These are phyloP conservation scores for Kandelia obovata DNA, from an alignment of 345 rosid genomes.

Conservation along the genomic window DNA sequence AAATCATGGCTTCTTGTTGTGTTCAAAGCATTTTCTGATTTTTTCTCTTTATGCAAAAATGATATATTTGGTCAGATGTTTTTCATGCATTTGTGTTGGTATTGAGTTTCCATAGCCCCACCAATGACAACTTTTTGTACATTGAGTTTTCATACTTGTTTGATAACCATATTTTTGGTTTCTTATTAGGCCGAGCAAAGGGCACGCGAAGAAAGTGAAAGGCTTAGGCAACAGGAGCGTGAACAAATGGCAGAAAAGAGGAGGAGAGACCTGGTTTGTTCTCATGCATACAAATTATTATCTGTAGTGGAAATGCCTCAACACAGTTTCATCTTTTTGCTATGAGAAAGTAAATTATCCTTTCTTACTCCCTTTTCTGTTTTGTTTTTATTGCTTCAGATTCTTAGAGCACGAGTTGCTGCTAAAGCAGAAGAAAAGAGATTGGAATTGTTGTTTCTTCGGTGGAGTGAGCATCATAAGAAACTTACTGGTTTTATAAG, in stretches of 20 bases:
- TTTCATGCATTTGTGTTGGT: background rate
- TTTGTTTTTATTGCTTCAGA: constrained; percentile 33
- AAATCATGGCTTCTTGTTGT: background rate
- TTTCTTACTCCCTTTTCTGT: background rate
- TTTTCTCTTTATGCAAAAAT: too few relatives aligned
- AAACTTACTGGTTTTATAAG: constrained; percentile 93
- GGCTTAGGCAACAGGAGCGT: constrained; percentile 84
- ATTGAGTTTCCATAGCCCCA: background rate
- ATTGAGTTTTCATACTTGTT: background rate
- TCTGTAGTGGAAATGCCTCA: background rate
- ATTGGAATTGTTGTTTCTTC: constrained; percentile 89
- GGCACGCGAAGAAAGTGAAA: constrained; percentile 88
- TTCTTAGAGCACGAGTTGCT: constrained; percentile 88
- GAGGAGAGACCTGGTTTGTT: constrained; percentile 87
- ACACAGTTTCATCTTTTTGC: background rate
- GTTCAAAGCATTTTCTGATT: too few relatives aligned
- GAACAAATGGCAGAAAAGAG: constrained; percentile 74
- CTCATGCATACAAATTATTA: background rate
- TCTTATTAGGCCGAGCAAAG: constrained; percentile 71
- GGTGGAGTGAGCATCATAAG: constrained; percentile 90
- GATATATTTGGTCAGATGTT: background rate
- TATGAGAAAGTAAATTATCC: background rate
- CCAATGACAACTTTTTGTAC: background rate
- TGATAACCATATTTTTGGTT: constrained; percentile 2
- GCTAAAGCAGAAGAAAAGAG: constrained; percentile 96